Evolutionary conservation across 2,329 filamentous ascomycete species (phyloP), one percentile per base, ranked within the genome.

Genomic region (Colletotrichum sp.): DNA sequence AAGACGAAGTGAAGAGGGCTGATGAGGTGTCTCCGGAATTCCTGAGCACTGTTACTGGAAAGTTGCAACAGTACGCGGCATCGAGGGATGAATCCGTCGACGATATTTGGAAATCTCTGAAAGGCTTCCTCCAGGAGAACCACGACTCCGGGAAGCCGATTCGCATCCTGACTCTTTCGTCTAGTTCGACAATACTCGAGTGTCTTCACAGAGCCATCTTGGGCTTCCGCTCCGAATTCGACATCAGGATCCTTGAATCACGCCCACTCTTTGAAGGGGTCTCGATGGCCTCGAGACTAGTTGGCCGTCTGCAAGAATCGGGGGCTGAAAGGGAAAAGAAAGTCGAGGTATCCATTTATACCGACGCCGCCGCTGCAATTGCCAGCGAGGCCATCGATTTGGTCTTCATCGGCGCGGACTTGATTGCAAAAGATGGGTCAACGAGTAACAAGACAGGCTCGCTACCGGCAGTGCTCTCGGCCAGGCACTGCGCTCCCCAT

Each of bases 381-480:
- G 90, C 91, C 2, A 86, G 89, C 5, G 79, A 81, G 21, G 84
- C 82, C n/a, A 85, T 90, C 5, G 88, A 94, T 78, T 68, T 93
- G 2, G 83, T 94, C 3, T 82, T 95, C 5, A 84, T 95, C 2
- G 93, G 93, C 2, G 92, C 92, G 3, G 93, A 94, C 79, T 85
- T 90, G 6, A 91, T 95, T 70, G 89, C 89, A 15, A 81, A 84
- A 1, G 80, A 84, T 1, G 93, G 92, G 3, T 88, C 90, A 34
- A 89, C 94, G 21, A 91, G 89, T 81, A 94, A 94, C 83, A 94
- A 94, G 82, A 91, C 88, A 0, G 93, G 93, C 0, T 93, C 91
- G 2, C 82, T 94, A 8, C 88, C 91, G 1, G 88, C 90, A 2
- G 87, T 91, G 1, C 84, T 94, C 2, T 87, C 89, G 66, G 89